These are phyloP conservation scores for Tothia fuscella DNA, from an alignment of 2,329 filamentous ascomycete genomes.

Conservation along the genomic window DNA sequence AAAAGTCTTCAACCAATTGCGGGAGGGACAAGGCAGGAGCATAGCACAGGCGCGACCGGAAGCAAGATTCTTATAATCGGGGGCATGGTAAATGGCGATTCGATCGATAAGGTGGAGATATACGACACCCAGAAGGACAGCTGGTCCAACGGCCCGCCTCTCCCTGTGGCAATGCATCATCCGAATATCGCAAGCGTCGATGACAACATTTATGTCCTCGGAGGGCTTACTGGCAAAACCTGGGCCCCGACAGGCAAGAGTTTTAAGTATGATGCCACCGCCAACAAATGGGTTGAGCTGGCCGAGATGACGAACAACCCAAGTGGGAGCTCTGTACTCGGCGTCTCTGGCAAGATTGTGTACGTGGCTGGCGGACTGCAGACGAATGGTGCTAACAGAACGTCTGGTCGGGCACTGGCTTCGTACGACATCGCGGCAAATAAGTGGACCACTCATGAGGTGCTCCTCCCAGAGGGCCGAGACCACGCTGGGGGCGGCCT, in stretches of 20 bases:
- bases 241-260: neutral
- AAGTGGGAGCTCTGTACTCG: conserved; percentile 17
- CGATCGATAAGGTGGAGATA: neutral
- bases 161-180: conserved; percentile 2
- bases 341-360: conserved; percentile 14
- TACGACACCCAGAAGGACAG: neutral
- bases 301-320: conserved; percentile 11
- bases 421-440: conserved; percentile 13
- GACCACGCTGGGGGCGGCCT: conserved; percentile 19
- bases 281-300: conserved; percentile 12
- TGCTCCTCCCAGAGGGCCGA: conserved; percentile 15
- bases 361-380: conserved; percentile 17
- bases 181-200: neutral
- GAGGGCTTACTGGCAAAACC: neutral
- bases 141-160: neutral
- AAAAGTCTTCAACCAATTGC: neutral
- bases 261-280: neutral
- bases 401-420: conserved; percentile 5
- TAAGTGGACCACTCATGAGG: conserved; percentile 12
- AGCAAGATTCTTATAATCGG: neutral
- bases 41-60: neutral
- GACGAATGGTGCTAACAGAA: neutral
- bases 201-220: neutral
- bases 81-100: neutral
- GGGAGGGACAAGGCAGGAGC: neutral